These are phyloP conservation scores for Gynochthodes officinalis DNA, from an alignment of 257 asterid species.

Conservation along the genomic window DNA sequence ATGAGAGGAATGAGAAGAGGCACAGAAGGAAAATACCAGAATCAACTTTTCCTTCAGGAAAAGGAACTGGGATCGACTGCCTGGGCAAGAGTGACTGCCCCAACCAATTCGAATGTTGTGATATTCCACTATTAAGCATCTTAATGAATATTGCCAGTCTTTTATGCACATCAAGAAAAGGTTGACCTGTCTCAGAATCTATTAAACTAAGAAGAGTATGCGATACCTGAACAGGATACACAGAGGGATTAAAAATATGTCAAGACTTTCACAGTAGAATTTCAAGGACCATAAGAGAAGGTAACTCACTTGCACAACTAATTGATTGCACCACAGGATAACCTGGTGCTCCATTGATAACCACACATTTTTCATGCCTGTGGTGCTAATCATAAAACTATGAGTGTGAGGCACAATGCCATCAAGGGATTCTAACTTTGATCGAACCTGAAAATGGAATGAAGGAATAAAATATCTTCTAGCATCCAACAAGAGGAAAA, in stretches of 20 bases:
- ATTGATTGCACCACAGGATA: conserved; percentile 82
- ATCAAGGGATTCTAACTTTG: conserved; percentile 81
- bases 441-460: conserved; percentile 64
- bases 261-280: conserved; percentile 1
- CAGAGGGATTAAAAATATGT: conserved; percentile 25
- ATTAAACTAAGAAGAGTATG: conserved; percentile 94
- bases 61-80: conserved; percentile 32
- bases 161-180: conserved; percentile 53
- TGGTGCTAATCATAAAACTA: conserved; percentile 87
- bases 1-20: not conserved
- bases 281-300: conserved; percentile 19
- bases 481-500: not conserved
- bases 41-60: conserved; percentile 36
- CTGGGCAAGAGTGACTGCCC: conserved; percentile 37
- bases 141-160: conserved; percentile 69
- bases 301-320: conserved; percentile 75
- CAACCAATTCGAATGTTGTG: conserved; percentile 58
- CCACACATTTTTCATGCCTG: conserved; percentile 86
- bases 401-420: conserved; percentile 94
- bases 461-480: not conserved
- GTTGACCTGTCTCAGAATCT: conserved; percentile 71
- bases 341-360: conserved; percentile 99
- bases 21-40: conserved; percentile 47
- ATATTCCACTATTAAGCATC: conserved; percentile 93
- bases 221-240: conserved; percentile 63